Conservation (phyloP, 2,329 filamentous ascomycete species). For the Fusarium marasasianum region DNA sequence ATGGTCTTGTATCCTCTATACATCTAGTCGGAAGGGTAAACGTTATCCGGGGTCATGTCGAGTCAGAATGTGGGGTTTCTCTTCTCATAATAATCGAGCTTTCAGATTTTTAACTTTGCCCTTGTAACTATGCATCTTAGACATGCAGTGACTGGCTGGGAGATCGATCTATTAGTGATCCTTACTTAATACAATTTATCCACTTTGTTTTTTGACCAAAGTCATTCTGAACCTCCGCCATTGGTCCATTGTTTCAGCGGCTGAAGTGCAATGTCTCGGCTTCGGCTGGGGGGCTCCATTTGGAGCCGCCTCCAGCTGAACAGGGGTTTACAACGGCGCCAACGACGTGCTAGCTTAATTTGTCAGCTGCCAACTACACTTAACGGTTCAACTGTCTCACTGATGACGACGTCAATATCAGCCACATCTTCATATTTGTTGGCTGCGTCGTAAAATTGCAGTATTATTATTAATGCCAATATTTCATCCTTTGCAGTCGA, state of each 20-base stretch:
- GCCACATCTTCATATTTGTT: not conserved
- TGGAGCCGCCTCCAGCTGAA: not conserved
- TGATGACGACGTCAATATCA: not conserved
- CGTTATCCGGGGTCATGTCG: not conserved
- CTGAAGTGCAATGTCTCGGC: not conserved
- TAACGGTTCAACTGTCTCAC: not conserved
- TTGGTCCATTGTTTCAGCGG: not conserved
- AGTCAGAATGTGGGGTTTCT: not conserved
- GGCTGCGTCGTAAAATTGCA: rapidly evolving
- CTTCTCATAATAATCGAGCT: not conserved
- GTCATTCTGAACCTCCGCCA: not conserved
- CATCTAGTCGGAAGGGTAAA: not conserved
- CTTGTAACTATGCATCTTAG: not conserved
- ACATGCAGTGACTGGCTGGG: not conserved
- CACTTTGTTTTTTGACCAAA: not conserved
- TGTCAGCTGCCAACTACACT: not conserved
- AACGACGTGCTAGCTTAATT: not conserved
- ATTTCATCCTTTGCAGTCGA: rapidly evolving
- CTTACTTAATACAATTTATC: not conserved
- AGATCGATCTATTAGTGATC: not conserved
- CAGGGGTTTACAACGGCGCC: not conserved
- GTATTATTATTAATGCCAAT: not conserved
- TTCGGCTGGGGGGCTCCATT: not conserved
- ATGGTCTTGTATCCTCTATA: not conserved
- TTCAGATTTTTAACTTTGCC: not conserved